Conservation (phyloP, 2,329 filamentous ascomycete species). For the Fusarium ambrosium region DNA sequence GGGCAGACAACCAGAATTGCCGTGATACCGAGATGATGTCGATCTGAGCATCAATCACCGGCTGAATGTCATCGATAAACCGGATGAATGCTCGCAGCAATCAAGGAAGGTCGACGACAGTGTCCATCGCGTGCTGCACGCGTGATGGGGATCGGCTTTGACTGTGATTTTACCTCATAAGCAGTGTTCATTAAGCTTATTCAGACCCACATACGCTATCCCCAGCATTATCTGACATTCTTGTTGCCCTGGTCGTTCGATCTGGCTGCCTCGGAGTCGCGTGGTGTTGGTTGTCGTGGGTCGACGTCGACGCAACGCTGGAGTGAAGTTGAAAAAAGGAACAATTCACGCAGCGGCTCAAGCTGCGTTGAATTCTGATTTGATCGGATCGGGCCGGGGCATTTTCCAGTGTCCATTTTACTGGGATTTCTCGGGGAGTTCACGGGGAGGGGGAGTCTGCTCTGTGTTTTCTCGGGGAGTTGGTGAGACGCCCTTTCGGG, state of each 20-base stretch:
- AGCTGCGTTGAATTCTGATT: slow-evolving; percentile 19
- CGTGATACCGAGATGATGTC: slow-evolving; percentile 11
- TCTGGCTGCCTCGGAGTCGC: neutral
- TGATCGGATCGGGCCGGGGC: slow-evolving; percentile 15
- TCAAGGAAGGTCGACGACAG: neutral
- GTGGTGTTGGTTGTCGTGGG: slow-evolving; percentile 8
- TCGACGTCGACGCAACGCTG: slow-evolving; percentile 8
- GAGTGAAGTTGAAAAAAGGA: slow-evolving; percentile 25
- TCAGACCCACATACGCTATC: slow-evolving; percentile 29
- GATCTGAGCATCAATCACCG: slow-evolving; percentile 14
- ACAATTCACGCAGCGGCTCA: slow-evolving; percentile 10
- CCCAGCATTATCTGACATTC: slow-evolving; percentile 10
- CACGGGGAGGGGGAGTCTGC: slow-evolving; percentile 14
- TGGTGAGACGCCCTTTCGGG: slow-evolving; percentile 5
- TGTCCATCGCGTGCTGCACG: neutral
- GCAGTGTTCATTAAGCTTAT: slow-evolving; percentile 36
- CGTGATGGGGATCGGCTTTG: neutral
- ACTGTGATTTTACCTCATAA: slow-evolving; percentile 19
- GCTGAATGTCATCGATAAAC: slow-evolving; percentile 1
- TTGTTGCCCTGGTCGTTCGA: slow-evolving; percentile 3
- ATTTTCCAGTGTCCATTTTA: slow-evolving; percentile 3
- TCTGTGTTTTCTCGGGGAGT: slow-evolving; percentile 25
- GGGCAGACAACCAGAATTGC: neutral
- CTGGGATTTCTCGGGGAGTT: slow-evolving; percentile 32
- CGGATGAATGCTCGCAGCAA: neutral